Base-by-base conservation (phyloP, 768 basidiomycete species). In the Suillus luteus region DNA sequence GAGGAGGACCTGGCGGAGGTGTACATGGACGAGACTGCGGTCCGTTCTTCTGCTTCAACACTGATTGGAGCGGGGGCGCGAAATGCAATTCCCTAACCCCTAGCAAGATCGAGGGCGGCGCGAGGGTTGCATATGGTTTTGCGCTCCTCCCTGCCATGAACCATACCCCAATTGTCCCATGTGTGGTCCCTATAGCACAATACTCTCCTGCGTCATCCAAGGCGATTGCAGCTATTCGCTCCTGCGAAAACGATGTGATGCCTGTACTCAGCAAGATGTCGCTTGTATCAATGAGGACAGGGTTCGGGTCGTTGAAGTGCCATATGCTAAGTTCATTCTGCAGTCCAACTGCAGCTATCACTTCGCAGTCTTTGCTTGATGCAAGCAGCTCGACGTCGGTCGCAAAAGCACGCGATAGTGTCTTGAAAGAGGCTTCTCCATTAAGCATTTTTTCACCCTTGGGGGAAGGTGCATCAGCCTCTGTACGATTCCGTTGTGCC, bases 311-410 rank as follows among this genome's bases (percentile, higher is more conserved):
- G 24, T 81, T 81, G 60, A 78, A 77, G 43, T 82, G 80, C 92
- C 91, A 93, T 10, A 93, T 78, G 60, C 81, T 81, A 46, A 95
- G 78, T 72, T 93, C 90, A 70, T 92, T 93, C 68, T 90, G 87
- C 60, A 93, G 72, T 6, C 92, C 91, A 38, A 94, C 86, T 4
- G 89, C 87, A 17, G 88, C 84, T 49, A 91, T 77, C 2, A 86
- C 75, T 44, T 79, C 76, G n/a, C 90, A 89, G 67, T 91, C 85
- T 57, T 79, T 80, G 71, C 89, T 93, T 1, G 86, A 76, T 1
- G 90, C 88, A 24, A 96, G 78, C 22, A 95, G 79, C 65, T 95
- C 94, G 14, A 96, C 85, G 67, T 97, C 96, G 27, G 88, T 89
- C 1, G 85, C 75, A 69, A 93, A 93, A 5, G 86, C 83, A n/a